A percentile compares a stretch with the other conserved stretches of the same genome.
phyloP scores from a whole-genome alignment of 1,284 basidiomycete genomes.

The Irpex lacteus region DNA sequence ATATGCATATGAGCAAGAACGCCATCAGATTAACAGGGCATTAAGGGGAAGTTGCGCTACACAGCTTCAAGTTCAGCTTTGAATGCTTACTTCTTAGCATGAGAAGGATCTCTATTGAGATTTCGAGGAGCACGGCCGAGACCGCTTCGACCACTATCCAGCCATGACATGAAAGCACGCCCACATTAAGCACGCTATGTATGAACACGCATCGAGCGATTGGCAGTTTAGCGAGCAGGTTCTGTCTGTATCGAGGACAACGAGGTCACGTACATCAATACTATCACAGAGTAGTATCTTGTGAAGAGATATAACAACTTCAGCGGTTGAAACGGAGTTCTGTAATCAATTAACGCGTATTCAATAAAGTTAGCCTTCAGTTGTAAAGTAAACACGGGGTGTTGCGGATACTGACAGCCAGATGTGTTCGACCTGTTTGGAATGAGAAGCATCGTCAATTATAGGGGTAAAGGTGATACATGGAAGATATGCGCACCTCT shows the following conservation, averaged over 20 bases:
- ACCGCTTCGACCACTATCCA: slow-evolving; percentile 32
- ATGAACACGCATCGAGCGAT: background rate
- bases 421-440: slow-evolving; percentile 16
- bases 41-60: background rate
- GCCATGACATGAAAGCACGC: slow-evolving; percentile 21
- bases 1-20: background rate
- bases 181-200: slow-evolving; percentile 21
- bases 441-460: background rate
- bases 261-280: slow-evolving; percentile 23
- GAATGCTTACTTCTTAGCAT: slow-evolving; percentile 28
- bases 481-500: slow-evolving; percentile 28
- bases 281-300: slow-evolving; percentile 25
- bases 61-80: no score
- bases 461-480: background rate
- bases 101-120: slow-evolving; percentile 29
- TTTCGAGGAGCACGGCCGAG: slow-evolving; percentile 28
- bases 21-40: background rate
- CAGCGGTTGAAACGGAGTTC: slow-evolving; percentile 24
- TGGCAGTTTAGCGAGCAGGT: background rate
- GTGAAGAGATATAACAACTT: slow-evolving; percentile 26
- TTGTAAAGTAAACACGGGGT: background rate
- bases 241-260: background rate
- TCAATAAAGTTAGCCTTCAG: background rate
- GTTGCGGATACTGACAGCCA: slow-evolving; percentile 15
- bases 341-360: slow-evolving; percentile 1